Evolutionary conservation across 2,329 filamentous ascomycete genomes (phyloP).

Genomic region (Coccinonectria pachysandricola): DNA sequence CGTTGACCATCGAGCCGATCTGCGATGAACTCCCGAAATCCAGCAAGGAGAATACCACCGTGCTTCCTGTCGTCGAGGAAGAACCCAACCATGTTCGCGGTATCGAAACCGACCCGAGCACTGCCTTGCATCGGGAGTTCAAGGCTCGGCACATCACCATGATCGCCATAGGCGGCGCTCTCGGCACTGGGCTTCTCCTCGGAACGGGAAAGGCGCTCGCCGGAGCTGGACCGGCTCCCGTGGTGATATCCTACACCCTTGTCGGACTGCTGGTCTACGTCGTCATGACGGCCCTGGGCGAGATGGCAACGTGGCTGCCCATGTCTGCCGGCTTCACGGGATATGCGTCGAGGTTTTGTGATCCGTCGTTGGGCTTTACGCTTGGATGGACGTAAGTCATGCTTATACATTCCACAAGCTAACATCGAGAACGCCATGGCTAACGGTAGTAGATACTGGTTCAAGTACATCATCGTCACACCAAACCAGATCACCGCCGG

Average conservation of each 20-base stretch:
- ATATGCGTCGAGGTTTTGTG: conserved; percentile 66
- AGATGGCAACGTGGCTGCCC: conserved; percentile 75
- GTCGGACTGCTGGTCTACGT: conserved; percentile 63
- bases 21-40: too few relatives aligned
- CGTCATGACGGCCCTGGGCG: conserved; percentile 68
- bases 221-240: conserved; percentile 46
- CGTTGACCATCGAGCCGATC: too few relatives aligned
- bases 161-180: conserved; percentile 28
- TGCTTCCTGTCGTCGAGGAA: too few relatives aligned
- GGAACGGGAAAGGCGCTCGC: conserved; percentile 45
- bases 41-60: too few relatives aligned
- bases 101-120: background rate
- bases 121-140: background rate
- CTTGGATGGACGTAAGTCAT: conserved; percentile 56
- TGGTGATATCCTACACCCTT: conserved; percentile 58
- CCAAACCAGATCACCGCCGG: conserved; percentile 73
- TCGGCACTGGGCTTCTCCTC: conserved; percentile 62
- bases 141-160: background rate
- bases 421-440: too few relatives aligned
- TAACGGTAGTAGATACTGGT: conserved; percentile 44
- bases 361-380: conserved; percentile 68
- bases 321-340: conserved; percentile 66
- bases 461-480: conserved; percentile 73
- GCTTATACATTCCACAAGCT: too few relatives aligned
- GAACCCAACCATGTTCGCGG: too few relatives aligned